Conservation (phyloP, 306 rosid species). For the Vicia faba region DNA sequence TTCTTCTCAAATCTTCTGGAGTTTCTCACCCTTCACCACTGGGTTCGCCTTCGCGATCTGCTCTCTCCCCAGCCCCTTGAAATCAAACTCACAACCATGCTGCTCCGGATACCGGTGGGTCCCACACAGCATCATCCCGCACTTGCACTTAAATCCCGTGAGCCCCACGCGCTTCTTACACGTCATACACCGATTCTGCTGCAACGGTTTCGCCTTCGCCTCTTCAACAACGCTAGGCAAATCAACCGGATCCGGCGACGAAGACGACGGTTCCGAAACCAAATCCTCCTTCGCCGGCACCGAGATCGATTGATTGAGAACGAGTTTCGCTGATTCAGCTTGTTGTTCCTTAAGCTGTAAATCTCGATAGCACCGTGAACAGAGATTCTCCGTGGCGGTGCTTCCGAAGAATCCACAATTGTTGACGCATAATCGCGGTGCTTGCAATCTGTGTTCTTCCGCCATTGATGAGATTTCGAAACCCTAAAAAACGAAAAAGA, state of each 20-base stretch:
- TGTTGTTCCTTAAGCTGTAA: slow-evolving; percentile 64
- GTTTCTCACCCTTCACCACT: slow-evolving; percentile 69
- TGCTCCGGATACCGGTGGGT: slow-evolving; percentile 85
- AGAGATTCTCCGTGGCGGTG: slow-evolving; percentile 60
- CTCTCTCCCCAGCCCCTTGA: slow-evolving; percentile 65
- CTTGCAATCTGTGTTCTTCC: slow-evolving; percentile 81
- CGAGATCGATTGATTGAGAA: slow-evolving; percentile 49
- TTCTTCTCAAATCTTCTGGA: slow-evolving; percentile 57
- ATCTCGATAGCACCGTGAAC: slow-evolving; percentile 77
- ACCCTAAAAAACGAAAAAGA: background rate
- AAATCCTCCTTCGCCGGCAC: background rate
- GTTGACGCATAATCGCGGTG: slow-evolving; percentile 67
- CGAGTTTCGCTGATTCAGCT: slow-evolving; percentile 55
- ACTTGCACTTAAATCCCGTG: slow-evolving; percentile 81
- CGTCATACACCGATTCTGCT: slow-evolving; percentile 56
- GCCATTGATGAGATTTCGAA: slow-evolving; percentile 50
- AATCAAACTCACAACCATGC: slow-evolving; percentile 73
- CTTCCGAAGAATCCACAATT: slow-evolving; percentile 87
- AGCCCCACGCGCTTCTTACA: slow-evolving; percentile 86
- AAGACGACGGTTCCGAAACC: slow-evolving; percentile 18
- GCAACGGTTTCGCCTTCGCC: slow-evolving; percentile 20
- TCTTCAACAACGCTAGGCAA: background rate
- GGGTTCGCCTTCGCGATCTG: slow-evolving; percentile 91
- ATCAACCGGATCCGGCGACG: background rate
- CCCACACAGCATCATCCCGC: slow-evolving; percentile 71